Base-by-base conservation (phyloP, 2,329 filamentous ascomycete genomes). In the Fusarium succisae region DNA sequence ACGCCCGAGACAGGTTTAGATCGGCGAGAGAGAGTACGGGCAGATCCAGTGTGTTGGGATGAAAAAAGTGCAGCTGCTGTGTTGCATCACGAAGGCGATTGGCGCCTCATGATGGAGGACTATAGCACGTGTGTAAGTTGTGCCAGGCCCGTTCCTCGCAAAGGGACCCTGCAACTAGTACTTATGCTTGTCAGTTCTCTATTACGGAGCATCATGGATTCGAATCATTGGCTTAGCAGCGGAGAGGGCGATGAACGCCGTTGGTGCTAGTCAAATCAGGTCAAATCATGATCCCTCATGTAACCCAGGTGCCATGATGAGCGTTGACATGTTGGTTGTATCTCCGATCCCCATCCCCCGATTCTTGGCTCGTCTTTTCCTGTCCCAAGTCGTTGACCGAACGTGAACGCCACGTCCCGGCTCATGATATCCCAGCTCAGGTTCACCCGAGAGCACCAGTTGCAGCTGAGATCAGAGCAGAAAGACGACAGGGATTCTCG, bases 321-420 rank as follows among this genome's bases (percentile, higher is more conserved):
- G 53, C 55, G 61, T 62, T 44, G 41, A 54, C 58, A 63, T 60
- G 45, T 26, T 55, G 30, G 53, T 20, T 55, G 37, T 58, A 62
- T 47, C 63, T 69, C 68, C 53, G 50, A 60, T 65, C 58, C 18
- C 69, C 24, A 65, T 66, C 35, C 57, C 73, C 73, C 71, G 71
- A 62, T 70, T 60, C 73, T 76, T 78, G 71, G 69, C 73, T 37
- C n/a, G n/a, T 53, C 9, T 37, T 53, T 37, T 53, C 62, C 64
- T 70, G 63, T 67, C 75, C 76, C 56, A 75, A 77, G 67, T 67
- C 38, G 72, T 54, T 76, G 64, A 78, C 76, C 76, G 75, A 78
- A 58, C 32, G 47, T 53, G 38, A 69, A 66, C 66, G 26, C 53
- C 56, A 45, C 51, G 14, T 41, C 45, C 55, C 55, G 47, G 68